Evolutionary conservation across 75 land plant genomes (phyloP).

Genomic region (Pseudotsuga menziesii): DNA sequence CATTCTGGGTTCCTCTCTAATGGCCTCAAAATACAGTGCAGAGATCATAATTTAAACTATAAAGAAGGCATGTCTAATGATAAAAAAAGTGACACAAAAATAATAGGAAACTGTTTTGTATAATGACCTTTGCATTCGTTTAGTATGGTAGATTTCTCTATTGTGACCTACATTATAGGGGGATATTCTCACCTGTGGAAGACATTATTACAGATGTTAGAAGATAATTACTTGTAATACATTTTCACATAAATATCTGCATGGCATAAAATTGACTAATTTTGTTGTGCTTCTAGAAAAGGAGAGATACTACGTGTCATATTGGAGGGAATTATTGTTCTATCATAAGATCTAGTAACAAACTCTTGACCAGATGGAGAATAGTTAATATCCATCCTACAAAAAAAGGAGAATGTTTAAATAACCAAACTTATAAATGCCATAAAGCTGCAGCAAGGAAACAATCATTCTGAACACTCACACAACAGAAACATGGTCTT

Average conservation of each 20-base stretch:
- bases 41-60: too few species aligned
- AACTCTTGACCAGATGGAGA: constrained; percentile 96
- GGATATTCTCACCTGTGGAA: constrained; percentile 81
- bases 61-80: not conserved
- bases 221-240: not conserved
- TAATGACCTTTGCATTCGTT: constrained; percentile 91
- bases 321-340: constrained; percentile 62
- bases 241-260: not conserved
- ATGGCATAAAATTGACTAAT: not conserved
- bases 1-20: too few species aligned
- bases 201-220: not conserved
- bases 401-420: not conserved
- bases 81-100: not conserved
- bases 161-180: constrained; percentile 91
- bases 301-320: not conserved
- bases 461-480: constrained; percentile 24
- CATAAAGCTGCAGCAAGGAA: not conserved
- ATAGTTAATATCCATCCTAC: constrained; percentile 94
- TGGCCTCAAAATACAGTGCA: too few species aligned
- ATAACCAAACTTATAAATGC: constrained; percentile 8
- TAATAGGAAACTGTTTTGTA: not conserved
- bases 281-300: not conserved
- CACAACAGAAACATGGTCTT: constrained; percentile 97
- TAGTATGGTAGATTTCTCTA: constrained; percentile 92
- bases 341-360: constrained; percentile 97